Evolutionary conservation across 192 early-diverging fungal species (phyloP), one percentile per base, ranked within the genome.

Genomic region (Backusella australiensis): DNA sequence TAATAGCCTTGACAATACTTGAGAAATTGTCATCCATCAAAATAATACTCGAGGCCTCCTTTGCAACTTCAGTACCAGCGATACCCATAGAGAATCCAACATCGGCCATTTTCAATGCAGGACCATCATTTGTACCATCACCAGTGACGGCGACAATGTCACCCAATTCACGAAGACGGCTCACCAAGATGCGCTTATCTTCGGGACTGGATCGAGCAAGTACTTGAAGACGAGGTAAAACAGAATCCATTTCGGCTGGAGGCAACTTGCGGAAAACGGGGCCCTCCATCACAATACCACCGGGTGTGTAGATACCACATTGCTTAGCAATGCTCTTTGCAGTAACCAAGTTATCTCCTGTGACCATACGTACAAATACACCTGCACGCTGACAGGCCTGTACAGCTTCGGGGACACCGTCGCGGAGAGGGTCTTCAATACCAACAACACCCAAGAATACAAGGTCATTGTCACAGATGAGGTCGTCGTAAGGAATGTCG

Each of bases 61-160:
- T 99, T 69, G 98, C 98, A 19, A 99, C 97, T 80, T 98, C 96
- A 9, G 97, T 99, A 39, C 98, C 98, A 6, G 98, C 93, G 84
- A 99, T 99, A 23, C 98, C 98, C 98, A 99, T 99, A 44, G 91
- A 90, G 83, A 99, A 99, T 11, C 98, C 98, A 46, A 99, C 96
- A 79, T 98, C 96, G 67, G 98, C 94, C 53, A 89, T 86, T 81
- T 95, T 95, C 68, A 99, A 84, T n/a, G 98, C 98, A 19, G 93
- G 93, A 3, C 94, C 98, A 80, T 99, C 98, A 83, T 99, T 99
- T 35, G 98, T 98, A 8, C 98, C 98, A 86, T 99, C 98, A 39
- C 98, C 98, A 44, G 97, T 99, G 0, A 99, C 97, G 0, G 98
- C 96, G 5, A 99, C 98, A 52, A 97, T 94, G 78, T 98, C 95